Evolutionary conservation across 139 green algal genomes (phyloP), one percentile per base, ranked within the genome.

Genomic region (Dunaliella sp.): DNA sequence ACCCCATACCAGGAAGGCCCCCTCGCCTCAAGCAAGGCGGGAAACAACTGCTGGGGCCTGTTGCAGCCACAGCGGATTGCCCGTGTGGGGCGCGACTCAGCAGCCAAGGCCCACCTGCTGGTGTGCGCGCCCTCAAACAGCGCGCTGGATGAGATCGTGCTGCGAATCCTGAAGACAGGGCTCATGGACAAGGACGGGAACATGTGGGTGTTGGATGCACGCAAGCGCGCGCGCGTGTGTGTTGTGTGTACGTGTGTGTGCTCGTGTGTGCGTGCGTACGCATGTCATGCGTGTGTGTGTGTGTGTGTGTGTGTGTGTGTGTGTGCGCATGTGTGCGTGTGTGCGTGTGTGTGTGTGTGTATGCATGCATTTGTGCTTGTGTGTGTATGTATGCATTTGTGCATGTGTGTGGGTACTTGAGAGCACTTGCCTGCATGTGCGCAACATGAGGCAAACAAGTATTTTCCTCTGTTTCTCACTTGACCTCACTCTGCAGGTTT

Each of bases 91-190:
- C 36, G 77, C 33, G 81, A 84, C 2, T 74, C 81, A 36, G 92
- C 89, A 0, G 87, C 88, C 82, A 94, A 92, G 83, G 92, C 94
- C 1, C 93, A 94, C 80, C 90, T 97, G 81, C 91, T 98, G 78
- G 94, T 99, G 33, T 98, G 96, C 83, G 96, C 96, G n/a, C 96
- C 96, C 21, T 96, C 92, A 78, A 99, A 99, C 91, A 89, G 86
- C 22, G 96, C 96, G 0, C 90, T 98, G 59, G 96, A 99, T 84
- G 96, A 98, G 91, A 93, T 99, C 78, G 91, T 98, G 36, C 87
- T 95, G 57, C 91, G 88, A 24, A 91, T 88, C 36, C 80, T 90
- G 12, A 88, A 88, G 34, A 85, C 83, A 36, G 91, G 91, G 7
- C 88, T 97, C 32, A 89, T 95, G 86, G 92, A 97, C 87, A 89